Base-by-base conservation (phyloP, 2,329 filamentous ascomycete genomes). In the Fusarium aywerte region DNA sequence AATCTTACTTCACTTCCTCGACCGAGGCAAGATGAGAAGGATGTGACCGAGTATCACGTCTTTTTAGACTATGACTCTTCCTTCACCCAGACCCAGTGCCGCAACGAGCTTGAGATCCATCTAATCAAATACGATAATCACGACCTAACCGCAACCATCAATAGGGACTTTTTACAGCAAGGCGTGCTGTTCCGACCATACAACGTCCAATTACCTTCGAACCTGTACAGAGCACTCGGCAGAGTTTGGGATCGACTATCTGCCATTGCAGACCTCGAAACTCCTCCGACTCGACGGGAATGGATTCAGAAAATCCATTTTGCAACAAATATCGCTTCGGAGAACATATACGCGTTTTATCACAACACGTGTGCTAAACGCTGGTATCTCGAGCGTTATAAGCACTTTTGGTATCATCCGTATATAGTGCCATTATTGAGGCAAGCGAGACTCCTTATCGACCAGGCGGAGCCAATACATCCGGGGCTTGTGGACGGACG, bases 1-100 rank as follows among this genome's bases (percentile, higher is more conserved):
- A 82, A 82, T 35, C 47, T 53, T 10, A 29, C 50, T 0, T 43
- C 50, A 27, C n/a, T 53, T 2, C 50, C 50, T 1, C 43, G n/a
- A n/a, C 39, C 39, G 2, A 53, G 39, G 27, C 10, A 29, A 2
- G 50, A 39, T 2, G 5, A 13, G 1, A 8, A 35, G 8, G 50
- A 53, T 9, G 15, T 3, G 6, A 53, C 50, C 0, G 50, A 53
- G 12, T 53, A 21, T 10, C 50, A 53, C 23, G 31, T 53, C 4
- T 53, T 53, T 16, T 29, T 53, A 2, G 50, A 53, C n/a, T 53
- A 43, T 36, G 29, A 53, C 16, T 53, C 50, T 4, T 3, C 8
- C 12, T 53, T 53, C 21, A 16, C 50, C n/a, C 50, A 53, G 2
- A 53, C 50, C 4, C 50, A 53, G n/a, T 53, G 50, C 11, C 50